Conservation (phyloP, 805 yeast species). For the Zygosaccharomyces pseudorouxii region DNA sequence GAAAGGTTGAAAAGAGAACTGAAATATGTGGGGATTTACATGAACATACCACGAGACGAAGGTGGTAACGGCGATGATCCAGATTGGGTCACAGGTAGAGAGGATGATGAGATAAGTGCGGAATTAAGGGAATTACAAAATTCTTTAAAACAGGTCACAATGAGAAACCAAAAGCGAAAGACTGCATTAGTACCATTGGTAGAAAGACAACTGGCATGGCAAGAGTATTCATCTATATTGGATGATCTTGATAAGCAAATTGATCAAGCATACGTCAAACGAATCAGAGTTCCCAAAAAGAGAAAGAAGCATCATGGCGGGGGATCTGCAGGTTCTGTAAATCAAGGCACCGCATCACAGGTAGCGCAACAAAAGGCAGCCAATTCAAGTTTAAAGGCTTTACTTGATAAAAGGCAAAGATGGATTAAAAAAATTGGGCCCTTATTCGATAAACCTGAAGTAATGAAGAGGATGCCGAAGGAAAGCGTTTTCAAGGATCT, state of each 20-base stretch:
- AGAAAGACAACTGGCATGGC: slow-evolving; percentile 90
- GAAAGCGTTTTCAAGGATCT: slow-evolving; percentile 48
- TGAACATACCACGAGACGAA: slow-evolving; percentile 45
- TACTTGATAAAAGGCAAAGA: slow-evolving; percentile 77
- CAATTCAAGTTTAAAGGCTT: slow-evolving; percentile 69
- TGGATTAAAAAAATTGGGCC: slow-evolving; percentile 93
- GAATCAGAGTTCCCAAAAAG: slow-evolving; percentile 65
- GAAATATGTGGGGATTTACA: slow-evolving; percentile 83
- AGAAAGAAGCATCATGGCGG: slow-evolving; percentile 36
- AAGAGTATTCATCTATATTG: slow-evolving; percentile 81
- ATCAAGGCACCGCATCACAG: slow-evolving; percentile 35
- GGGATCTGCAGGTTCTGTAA: slow-evolving; percentile 19
- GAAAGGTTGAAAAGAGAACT: slow-evolving; percentile 84
- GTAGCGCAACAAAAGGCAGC: slow-evolving; percentile 61
- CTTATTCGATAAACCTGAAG: slow-evolving; percentile 59
- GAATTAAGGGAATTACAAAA: slow-evolving; percentile 73
- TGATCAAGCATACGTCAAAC: slow-evolving; percentile 84
- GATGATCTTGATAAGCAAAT: slow-evolving; percentile 96
- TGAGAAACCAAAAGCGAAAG: slow-evolving; percentile 64
- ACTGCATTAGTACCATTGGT: slow-evolving; percentile 61
- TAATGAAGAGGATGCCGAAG: slow-evolving; percentile 72
- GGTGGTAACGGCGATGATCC: slow-evolving; percentile 34
- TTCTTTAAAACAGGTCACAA: slow-evolving; percentile 56
- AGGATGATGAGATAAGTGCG: slow-evolving; percentile 90
- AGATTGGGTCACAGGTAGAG: slow-evolving; percentile 70